A percentile compares a stretch with the other conserved stretches of the same genome.
Conservation (phyloP, 495 filamentous ascomycete genomes). For the Podospora pseudoanserina region DNA sequence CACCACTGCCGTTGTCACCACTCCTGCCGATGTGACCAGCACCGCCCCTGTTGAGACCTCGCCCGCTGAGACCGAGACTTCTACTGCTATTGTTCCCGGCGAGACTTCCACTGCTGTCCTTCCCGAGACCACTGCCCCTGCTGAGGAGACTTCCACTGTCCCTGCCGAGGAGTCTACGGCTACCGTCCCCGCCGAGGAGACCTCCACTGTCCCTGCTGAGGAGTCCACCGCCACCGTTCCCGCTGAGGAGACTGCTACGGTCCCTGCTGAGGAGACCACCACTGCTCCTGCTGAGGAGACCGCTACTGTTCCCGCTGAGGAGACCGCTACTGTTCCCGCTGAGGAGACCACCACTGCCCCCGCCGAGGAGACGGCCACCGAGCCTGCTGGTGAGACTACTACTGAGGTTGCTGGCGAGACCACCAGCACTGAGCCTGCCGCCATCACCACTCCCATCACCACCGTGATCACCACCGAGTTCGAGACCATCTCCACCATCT, state of each 20-base stretch:
- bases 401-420: conserved; percentile 11
- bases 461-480: conserved; percentile 32
- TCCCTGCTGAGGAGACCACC: conserved; percentile 9
- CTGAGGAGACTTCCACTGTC: conserved; percentile 3
- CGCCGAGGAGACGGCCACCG: background rate
- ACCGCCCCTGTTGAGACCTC: conserved; percentile 26
- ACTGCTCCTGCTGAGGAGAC: conserved; percentile 12
- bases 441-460: conserved; percentile 24
- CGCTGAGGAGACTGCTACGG: conserved; percentile 11
- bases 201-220: conserved; percentile 14
- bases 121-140: conserved; percentile 16
- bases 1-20: conserved; percentile 22
- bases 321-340: conserved; percentile 8
- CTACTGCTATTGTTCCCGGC: conserved; percentile 15
- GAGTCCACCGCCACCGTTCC: conserved; percentile 12
- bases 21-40: conserved; percentile 19
- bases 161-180: conserved; percentile 10
- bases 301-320: conserved; percentile 11
- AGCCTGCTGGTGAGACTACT: background rate
- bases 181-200: conserved; percentile 11
- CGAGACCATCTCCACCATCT: conserved; percentile 57
- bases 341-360: conserved; percentile 11
- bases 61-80: conserved; percentile 13
- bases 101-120: conserved; percentile 24
- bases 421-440: conserved; percentile 19